Evolutionary conservation across 2,329 filamentous ascomycete genomes (phyloP), one percentile per base, ranked within the genome.

Genomic region (Ampelomyces quisqualis): DNA sequence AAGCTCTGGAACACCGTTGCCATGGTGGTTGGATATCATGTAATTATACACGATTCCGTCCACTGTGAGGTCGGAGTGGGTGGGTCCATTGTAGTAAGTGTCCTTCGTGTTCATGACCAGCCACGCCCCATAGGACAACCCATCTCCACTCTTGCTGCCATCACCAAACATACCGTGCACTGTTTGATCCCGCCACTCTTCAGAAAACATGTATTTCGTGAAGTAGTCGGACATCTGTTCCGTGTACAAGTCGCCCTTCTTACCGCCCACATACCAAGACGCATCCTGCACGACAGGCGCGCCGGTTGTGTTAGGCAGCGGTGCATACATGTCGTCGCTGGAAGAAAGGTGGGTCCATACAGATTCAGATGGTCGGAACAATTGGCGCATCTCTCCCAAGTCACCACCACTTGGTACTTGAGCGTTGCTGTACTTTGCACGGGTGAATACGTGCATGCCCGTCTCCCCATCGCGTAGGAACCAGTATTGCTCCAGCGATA

Each of bases 41-140:
- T 84, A 85, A 55, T 85, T 82, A 59, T 84, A 84, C 0, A 84
- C 73, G 32, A 84, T 83, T 0, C 80, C 81, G 50, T 84, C 81
- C 0, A 84, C 81, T 0, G 75, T 75, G 5, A 85, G 65, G 52
- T 84, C 82, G 0, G 80, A 82, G 59, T 84, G 80, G 2, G 80
- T 64, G 0, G 81, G 81, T 0, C 81, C 81, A 7, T 77, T 78
- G 54, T 77, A 82, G 51, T 82, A 82, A 0, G 79, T 81, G 36
- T 84, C 80, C 49, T 75, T 77, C 0, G 77, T 82, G 53, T 83
- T 83, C 75, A 81, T 79, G 1, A 84, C 78, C 10, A 84, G 64
- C 80, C 80, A 84, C 2, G 78, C 77, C 2, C 81, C 80, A 46
- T 76, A 84, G 0, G 76, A 76, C 1, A 70, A 72, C 9, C 75